Evolutionary conservation across 2,329 filamentous ascomycete species (phyloP), one percentile per base, ranked within the genome.

Genomic region (Hymenoscyphus infarciens): DNA sequence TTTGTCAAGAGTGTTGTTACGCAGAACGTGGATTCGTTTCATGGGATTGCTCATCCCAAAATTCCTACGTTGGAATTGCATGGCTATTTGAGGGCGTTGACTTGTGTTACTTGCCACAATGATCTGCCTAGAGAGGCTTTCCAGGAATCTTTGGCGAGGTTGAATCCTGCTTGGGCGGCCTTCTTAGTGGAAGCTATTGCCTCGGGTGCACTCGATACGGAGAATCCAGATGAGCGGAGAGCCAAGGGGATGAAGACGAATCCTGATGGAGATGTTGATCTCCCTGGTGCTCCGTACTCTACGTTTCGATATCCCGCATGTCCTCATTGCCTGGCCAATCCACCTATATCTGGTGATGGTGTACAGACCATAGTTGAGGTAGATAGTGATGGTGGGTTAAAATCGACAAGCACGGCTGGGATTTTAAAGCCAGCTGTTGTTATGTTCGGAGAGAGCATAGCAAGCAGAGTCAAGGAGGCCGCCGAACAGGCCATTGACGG

Each of bases 21-120:
- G 49, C 95, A 99, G 75, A 98, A 98, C 73, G 95, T 99, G 59
- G 95, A 99, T 77, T 97, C 92, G 2, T 96, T 99, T 74, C 95
- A 99, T 76, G 81, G 83, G 2, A 78, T 78, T 63, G 89, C 92
- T 0, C 93, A 97, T 75, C 91, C 92, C 0, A 74, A 80, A 10
- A 77, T 93, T 53, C 83, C 85, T 5, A 95, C 91, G 10, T 79
- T 96, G 55, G 94, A 98, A 76, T 82, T 99, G 57, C 95, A 99
- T 75, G 95, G 95, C 68, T 96, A 95, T 76, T 82, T 99, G 57
- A 85, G 93, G 67, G 86, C 88, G 33, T 83, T 92, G 33, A 83
- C 92, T 59, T 99, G 95, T 77, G 84, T 89, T 13, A 90, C 86
- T 69, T 99, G 95, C 77, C 82, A 81, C 60, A 85, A 82, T 60